Base-by-base conservation (phyloP, 306 rosid genomes). In the Casuarina glauca region DNA sequence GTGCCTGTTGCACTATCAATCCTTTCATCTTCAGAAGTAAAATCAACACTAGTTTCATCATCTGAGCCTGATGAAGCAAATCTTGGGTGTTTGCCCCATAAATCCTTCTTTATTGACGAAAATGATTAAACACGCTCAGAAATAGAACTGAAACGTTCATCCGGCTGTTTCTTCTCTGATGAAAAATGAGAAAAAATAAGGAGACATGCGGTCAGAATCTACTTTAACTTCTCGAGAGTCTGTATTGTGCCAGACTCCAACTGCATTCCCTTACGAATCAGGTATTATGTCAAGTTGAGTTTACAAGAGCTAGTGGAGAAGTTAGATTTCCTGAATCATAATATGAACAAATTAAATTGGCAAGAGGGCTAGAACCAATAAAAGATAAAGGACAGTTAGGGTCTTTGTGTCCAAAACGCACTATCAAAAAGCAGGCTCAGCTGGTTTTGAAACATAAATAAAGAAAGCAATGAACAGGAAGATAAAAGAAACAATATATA, bases 21-120 rank as follows among this genome's bases (percentile, higher is more conserved):
- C 81, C 72, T 76, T 75, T 66, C 78, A 42, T 85, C 87, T 66
- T 82, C 78, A 49, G 79, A 54, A 50, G 79, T 26, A 79, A 54
- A 82, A 85, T 81, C 87, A 80, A 81, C 83, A 68, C 88, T 91
- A 20, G 26, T 20, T 20, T 20, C 26, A 20, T 20, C 26, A 20
- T 20, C 26, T 20, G 26, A 20, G 26, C 26, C 26, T 20, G 26
- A 20, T 20, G 26, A 20, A 20, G 26, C 26, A 20, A 20, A 20
- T 20, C 26, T 20, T 20, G 26, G 26, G 26, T 20, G 26, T 20
- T 20, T 20, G 26, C 26, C 26, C 26, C 26, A 20, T 71, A 90
- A 81, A 57, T 69, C 70, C 64, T 84, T 86, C 83, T 89, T 95
- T 78, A 73, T 82, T 50, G 80, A 71, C 74, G 87, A 68, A 75